A percentile compares a stretch with the other conserved stretches of the same genome.
Conservation (phyloP, 495 filamentous ascomycete genomes). For the Annulohypoxylon maeteangense region DNA sequence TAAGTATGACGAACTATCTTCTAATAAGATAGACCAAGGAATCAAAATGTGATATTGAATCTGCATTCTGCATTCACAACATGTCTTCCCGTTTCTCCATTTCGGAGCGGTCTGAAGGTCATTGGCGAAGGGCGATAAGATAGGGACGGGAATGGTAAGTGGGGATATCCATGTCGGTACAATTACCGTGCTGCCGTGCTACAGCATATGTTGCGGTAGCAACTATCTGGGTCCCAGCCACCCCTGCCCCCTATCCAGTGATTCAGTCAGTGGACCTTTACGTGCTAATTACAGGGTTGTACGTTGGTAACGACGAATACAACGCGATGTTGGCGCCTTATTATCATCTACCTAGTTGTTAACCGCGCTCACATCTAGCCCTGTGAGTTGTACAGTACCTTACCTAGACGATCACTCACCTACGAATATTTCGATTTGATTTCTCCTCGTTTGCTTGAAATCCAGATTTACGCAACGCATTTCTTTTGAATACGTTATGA, state of each 20-base stretch:
- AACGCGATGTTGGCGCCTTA: conserved; percentile 42
- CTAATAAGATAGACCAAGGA: conserved; percentile 11
- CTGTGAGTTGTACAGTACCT: conserved; percentile 29
- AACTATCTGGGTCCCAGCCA: conserved; percentile 18
- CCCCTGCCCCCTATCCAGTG: background rate
- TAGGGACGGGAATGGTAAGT: conserved; percentile 3
- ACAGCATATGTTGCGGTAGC: conserved; percentile 37
- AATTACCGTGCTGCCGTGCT: background rate
- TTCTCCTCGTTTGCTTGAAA: background rate
- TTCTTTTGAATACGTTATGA: conserved; percentile 8
- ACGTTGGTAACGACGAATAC: conserved; percentile 33
- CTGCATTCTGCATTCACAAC: background rate
- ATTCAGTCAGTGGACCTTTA: conserved; percentile 5
- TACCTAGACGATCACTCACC: conserved; percentile 13
- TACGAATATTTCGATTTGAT: conserved; percentile 2
- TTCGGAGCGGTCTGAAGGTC: background rate
- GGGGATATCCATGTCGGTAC: background rate
- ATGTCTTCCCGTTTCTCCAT: background rate
- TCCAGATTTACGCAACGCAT: background rate
- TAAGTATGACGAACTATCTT: conserved; percentile 3
- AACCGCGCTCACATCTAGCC: conserved; percentile 9
- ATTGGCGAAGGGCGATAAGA: conserved; percentile 9
- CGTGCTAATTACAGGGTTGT: too few relatives aligned
- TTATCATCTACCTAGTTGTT: conserved; percentile 1
- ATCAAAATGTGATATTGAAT: conserved; percentile 24